Conservation (phyloP, 2,329 filamentous ascomycete species). For the Claviceps digitariae region DNA sequence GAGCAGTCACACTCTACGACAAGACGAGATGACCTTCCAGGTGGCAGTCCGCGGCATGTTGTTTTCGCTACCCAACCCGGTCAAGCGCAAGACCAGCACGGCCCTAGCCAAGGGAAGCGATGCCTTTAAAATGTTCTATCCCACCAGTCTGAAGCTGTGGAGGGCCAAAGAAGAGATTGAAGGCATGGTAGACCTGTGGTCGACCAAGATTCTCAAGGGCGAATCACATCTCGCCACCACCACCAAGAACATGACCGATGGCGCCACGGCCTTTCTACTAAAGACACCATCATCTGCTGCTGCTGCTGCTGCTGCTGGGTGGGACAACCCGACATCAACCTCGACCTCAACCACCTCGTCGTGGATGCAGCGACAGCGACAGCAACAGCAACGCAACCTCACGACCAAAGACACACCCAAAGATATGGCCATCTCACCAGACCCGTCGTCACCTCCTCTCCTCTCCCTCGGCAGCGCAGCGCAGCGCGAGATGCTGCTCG, state of each 20-base stretch:
- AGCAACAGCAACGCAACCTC: conserved; percentile 13
- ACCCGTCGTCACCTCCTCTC: conserved; percentile 22
- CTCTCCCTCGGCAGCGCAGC: conserved; percentile 52
- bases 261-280: conserved; percentile 33
- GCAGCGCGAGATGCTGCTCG: conserved; percentile 62
- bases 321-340: no score
- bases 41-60: conserved; percentile 76
- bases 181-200: conserved; percentile 57
- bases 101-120: conserved; percentile 35
- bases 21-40: conserved; percentile 91
- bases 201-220: conserved; percentile 44
- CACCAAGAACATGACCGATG: conserved; percentile 27
- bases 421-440: not conserved
- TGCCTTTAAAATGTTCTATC: conserved; percentile 85
- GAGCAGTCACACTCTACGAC: conserved; percentile 62
- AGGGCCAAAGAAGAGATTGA: conserved; percentile 70
- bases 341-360: conserved; percentile 13
- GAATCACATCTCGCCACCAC: conserved; percentile 23
- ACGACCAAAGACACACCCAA: not conserved
- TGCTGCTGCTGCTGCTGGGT: not conserved
- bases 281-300: conserved; percentile 21
- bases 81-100: conserved; percentile 50
- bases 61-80: conserved; percentile 73
- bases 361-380: conserved; percentile 22
- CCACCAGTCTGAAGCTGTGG: conserved; percentile 73